Evolutionary conservation across 2,329 filamentous ascomycete species (phyloP).

Genomic region (Coniella lustricola): DNA sequence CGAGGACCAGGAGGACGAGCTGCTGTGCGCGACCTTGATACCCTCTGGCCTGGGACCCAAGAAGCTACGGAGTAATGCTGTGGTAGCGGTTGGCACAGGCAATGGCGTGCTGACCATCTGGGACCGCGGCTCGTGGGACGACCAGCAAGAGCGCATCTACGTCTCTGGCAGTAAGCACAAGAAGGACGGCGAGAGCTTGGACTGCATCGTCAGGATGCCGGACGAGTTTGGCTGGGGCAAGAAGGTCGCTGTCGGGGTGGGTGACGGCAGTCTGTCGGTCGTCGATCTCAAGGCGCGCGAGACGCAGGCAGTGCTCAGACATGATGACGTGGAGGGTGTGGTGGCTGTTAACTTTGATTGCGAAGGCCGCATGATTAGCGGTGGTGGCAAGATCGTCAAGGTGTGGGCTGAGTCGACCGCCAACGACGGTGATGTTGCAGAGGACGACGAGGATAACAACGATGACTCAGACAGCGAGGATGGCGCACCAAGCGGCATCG

Average conservation of each 20-base stretch:
- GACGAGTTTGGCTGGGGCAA: slow-evolving; percentile 61
- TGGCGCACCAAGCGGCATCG: slow-evolving; percentile 30
- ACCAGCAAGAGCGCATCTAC: slow-evolving; percentile 83
- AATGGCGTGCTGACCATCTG: slow-evolving; percentile 83
- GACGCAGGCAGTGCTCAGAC: slow-evolving; percentile 60
- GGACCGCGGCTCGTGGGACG: slow-evolving; percentile 92
- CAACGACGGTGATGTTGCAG: slow-evolving; percentile 40
- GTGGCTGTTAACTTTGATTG: slow-evolving; percentile 78
- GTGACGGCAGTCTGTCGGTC: slow-evolving; percentile 72
- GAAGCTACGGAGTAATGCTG: slow-evolving; percentile 58
- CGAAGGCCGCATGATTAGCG: slow-evolving; percentile 78
- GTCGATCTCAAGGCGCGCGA: slow-evolving; percentile 69
- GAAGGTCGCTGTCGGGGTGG: slow-evolving; percentile 71
- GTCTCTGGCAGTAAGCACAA: slow-evolving; percentile 53
- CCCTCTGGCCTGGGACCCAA: slow-evolving; percentile 63
- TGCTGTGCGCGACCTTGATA: slow-evolving; percentile 75
- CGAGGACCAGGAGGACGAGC: slow-evolving; percentile 90
- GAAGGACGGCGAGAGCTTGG: slow-evolving; percentile 66
- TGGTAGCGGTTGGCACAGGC: slow-evolving; percentile 68
- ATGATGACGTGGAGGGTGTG: slow-evolving; percentile 85
- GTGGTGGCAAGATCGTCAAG: slow-evolving; percentile 78
- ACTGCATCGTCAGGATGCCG: slow-evolving; percentile 68
- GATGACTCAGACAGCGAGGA: slow-evolving; percentile 39
- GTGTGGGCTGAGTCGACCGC: slow-evolving; percentile 73
- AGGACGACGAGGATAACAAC: slow-evolving; percentile 38